Conservation (phyloP, 2,329 filamentous ascomycete genomes). For the Neopestalotiopsis sp. region DNA sequence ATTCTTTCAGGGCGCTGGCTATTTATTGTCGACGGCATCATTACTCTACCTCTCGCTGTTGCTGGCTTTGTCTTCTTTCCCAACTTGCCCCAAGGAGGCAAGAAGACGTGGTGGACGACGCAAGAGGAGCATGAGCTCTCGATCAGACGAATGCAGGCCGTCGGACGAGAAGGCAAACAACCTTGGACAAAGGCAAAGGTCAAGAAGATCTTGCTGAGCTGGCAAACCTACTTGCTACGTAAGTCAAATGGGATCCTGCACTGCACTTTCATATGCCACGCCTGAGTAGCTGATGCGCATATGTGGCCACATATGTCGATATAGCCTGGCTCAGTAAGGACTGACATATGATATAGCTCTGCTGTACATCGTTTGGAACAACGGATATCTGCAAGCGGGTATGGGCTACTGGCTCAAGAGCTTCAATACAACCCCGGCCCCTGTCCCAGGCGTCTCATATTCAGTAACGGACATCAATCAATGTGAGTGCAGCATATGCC, state of each 20-base stretch:
- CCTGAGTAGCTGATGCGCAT: no score
- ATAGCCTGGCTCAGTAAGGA: no score
- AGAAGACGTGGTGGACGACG: slow-evolving; percentile 8
- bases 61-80: slow-evolving; percentile 51
- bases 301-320: no score
- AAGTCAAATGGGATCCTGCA: neutral
- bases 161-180: slow-evolving; percentile 1
- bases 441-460: neutral
- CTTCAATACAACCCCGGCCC: slow-evolving; percentile 7
- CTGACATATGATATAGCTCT: neutral
- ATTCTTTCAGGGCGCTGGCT: slow-evolving; percentile 5
- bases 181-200: slow-evolving; percentile 10
- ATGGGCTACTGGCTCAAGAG: slow-evolving; percentile 19
- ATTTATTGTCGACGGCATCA: slow-evolving; percentile 56
- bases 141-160: slow-evolving; percentile 3
- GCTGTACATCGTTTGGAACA: slow-evolving; percentile 15
- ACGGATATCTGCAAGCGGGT: neutral
- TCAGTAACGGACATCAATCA: slow-evolving; percentile 6
- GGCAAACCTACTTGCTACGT: slow-evolving; percentile 8
- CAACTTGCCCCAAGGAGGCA: slow-evolving; percentile 36
- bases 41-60: slow-evolving; percentile 54
- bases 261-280: neutral
- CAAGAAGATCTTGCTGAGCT: neutral
- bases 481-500: neutral
- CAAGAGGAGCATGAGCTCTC: slow-evolving; percentile 14